These are phyloP conservation scores for Pyrenophora graminea DNA, from an alignment of 2,329 filamentous ascomycete species.

Conservation along the genomic window DNA sequence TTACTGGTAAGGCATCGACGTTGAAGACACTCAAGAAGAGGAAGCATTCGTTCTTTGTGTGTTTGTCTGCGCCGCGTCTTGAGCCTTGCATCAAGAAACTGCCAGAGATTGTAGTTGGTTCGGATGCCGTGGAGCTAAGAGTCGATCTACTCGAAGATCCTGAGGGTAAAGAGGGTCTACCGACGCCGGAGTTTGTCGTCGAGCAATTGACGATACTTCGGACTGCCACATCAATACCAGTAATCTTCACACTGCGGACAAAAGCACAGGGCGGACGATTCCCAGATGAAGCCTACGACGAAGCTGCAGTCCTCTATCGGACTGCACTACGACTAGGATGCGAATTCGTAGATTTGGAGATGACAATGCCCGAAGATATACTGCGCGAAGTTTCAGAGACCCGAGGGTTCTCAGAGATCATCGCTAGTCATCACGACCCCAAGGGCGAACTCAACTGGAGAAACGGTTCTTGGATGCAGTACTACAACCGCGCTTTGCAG, in stretches of 20 bases:
- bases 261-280: conserved; percentile 85
- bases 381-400: conserved; percentile 69
- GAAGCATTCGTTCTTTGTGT: conserved; percentile 85
- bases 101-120: conserved; percentile 75
- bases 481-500: conserved; percentile 87
- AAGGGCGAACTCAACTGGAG: conserved; percentile 79
- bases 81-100: conserved; percentile 66
- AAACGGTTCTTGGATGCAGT: conserved; percentile 88
- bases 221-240: conserved; percentile 70
- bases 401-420: conserved; percentile 78
- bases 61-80: conserved; percentile 80
- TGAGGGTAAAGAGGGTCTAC: conserved; percentile 59
- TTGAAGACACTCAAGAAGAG: conserved; percentile 66
- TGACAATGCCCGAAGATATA: conserved; percentile 79
- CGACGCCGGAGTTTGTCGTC: conserved; percentile 74
- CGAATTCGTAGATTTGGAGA: conserved; percentile 92
- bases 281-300: conserved; percentile 73
- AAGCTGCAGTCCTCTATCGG: conserved; percentile 74
- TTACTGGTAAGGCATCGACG: conserved; percentile 64
- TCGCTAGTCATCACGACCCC: conserved; percentile 95
- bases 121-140: conserved; percentile 91
- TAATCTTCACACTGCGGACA: conserved; percentile 92
- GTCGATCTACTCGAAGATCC: conserved; percentile 85
- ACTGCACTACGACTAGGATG: conserved; percentile 80
- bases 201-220: conserved; percentile 82